Base-by-base conservation (phyloP, 2,329 filamentous ascomycete genomes). In the Claviceps lovelessii region DNA sequence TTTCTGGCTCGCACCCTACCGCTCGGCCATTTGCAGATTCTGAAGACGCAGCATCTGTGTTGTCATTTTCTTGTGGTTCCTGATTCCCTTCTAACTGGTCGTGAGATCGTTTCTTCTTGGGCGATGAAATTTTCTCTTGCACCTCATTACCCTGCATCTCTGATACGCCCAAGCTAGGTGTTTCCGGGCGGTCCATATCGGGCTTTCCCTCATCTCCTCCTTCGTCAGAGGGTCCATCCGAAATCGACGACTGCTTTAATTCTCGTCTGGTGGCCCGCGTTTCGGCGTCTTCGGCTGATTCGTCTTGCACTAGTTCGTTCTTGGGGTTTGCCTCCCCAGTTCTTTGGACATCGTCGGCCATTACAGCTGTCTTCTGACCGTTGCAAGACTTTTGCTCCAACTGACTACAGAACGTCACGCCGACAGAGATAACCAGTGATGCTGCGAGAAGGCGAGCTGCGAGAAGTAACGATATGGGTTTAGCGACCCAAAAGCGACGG, bases 71-170 rank as follows among this genome's bases (percentile, higher is more conserved):
- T 42, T 70, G 65, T 5, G 65, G 57, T 44, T 73, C 73, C 60
- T 69, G 73, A 51, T 69, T 67, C 50, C 76, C 72, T 33, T 83
- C 80, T 17, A 81, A 68, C 64, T 83, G 74, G 59, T 81, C 79
- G 59, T 79, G 77, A 33, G 73, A 76, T 59, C 81, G 75, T 72
- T 84, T 85, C 73, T 84, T 85, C 71, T 84, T 84, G 35, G 81
- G 81, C 13, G 80, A 84, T 23, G 74, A 71, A 48, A 81, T 63
- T 55, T 75, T 71, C 51, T 81, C 76, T 63, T 70, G 75, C 54
- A 64, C 55, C 45, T 70, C 66, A 53, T 75, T 68, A 51, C 67
- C 65, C 39, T 66, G 63, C n/a, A 61, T 59, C 55, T 67, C 62
- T 23, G 63, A 57, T 58, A 65, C 61, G 53, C 69, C 65, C 49